Evolutionary conservation across 2,329 filamentous ascomycete genomes (phyloP).

Genomic region (Neophaeococcomyces aloes): DNA sequence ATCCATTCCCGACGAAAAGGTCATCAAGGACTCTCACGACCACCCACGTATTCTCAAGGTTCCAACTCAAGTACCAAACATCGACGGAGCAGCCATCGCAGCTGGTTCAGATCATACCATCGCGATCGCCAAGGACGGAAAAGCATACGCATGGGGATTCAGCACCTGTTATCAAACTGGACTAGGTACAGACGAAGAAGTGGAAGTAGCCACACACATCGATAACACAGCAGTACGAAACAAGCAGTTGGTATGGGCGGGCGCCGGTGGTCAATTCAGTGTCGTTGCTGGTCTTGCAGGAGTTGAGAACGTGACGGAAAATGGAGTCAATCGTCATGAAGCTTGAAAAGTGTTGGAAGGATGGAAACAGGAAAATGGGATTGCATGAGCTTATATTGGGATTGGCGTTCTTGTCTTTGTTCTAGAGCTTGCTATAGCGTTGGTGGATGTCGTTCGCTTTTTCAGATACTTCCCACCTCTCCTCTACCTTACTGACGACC

Average conservation of each 20-base stretch:
- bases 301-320: constrained; percentile 9
- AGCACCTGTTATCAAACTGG: constrained; percentile 72
- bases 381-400: too few relatives aligned
- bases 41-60: constrained; percentile 61
- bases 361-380: too few relatives aligned
- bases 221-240: constrained; percentile 74
- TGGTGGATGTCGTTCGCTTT: too few relatives aligned
- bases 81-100: constrained; percentile 48
- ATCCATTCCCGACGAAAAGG: constrained; percentile 46
- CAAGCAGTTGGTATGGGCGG: constrained; percentile 65
- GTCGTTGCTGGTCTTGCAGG: constrained; percentile 28
- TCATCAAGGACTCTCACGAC: constrained; percentile 50
- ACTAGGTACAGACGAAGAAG: constrained; percentile 65
- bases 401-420: too few relatives aligned
- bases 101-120: constrained; percentile 65
- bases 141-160: constrained; percentile 71
- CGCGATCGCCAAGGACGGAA: constrained; percentile 57
- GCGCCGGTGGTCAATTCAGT: constrained; percentile 71
- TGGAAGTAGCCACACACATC: constrained; percentile 65
- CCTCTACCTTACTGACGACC: too few relatives aligned
- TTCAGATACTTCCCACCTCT: too few relatives aligned
- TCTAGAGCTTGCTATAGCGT: too few relatives aligned
- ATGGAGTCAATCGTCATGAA: constrained; percentile 21
- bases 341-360: too few relatives aligned
- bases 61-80: constrained; percentile 51